phyloP scores from a whole-genome alignment of 2,329 filamentous ascomycete genomes.

The Aspergillus tamarii region DNA sequence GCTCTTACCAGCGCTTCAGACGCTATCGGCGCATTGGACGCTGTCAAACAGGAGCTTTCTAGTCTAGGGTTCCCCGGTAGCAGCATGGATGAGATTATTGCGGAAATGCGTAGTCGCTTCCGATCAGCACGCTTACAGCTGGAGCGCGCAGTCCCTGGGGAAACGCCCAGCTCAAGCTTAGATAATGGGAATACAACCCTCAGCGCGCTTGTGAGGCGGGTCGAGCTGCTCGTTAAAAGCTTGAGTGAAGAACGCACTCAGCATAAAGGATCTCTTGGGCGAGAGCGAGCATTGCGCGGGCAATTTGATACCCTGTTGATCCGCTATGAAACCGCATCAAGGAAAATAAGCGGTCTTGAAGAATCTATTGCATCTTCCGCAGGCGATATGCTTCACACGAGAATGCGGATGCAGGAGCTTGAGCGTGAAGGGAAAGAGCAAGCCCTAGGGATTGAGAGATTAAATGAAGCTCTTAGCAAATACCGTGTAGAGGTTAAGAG shows the following conservation, averaged over 20 bases:
- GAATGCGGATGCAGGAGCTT: slow-evolving; percentile 47
- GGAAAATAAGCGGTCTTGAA: slow-evolving; percentile 43
- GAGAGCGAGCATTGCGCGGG: slow-evolving; percentile 45
- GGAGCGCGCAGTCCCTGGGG: slow-evolving; percentile 48
- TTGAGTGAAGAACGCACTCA: slow-evolving; percentile 37
- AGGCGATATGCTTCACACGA: slow-evolving; percentile 48
- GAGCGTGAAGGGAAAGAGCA: slow-evolving; percentile 46
- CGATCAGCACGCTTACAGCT: slow-evolving; percentile 48
- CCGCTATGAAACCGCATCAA: slow-evolving; percentile 41
- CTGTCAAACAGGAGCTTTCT: slow-evolving; percentile 40
- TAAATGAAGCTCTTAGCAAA: slow-evolving; percentile 47
- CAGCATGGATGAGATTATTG: slow-evolving; percentile 36
- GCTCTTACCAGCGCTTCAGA: slow-evolving; percentile 43
- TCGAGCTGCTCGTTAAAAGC: slow-evolving; percentile 39
- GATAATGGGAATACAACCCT: slow-evolving; percentile 45
- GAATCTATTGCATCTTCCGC: slow-evolving; percentile 45
- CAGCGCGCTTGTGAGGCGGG: slow-evolving; percentile 42
- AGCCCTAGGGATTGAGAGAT: slow-evolving; percentile 44
- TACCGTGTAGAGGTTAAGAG: slow-evolving; percentile 48
- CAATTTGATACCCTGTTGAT: slow-evolving; percentile 49
- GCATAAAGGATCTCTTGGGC: slow-evolving; percentile 38
- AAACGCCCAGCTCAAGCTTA: slow-evolving; percentile 42
- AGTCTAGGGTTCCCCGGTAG: slow-evolving; percentile 43
- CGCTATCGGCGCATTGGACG: slow-evolving; percentile 40
- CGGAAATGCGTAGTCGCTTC: slow-evolving; percentile 43